Base-by-base conservation (phyloP, 2,329 filamentous ascomycete genomes). In the Ceratocystis albifundus region DNA sequence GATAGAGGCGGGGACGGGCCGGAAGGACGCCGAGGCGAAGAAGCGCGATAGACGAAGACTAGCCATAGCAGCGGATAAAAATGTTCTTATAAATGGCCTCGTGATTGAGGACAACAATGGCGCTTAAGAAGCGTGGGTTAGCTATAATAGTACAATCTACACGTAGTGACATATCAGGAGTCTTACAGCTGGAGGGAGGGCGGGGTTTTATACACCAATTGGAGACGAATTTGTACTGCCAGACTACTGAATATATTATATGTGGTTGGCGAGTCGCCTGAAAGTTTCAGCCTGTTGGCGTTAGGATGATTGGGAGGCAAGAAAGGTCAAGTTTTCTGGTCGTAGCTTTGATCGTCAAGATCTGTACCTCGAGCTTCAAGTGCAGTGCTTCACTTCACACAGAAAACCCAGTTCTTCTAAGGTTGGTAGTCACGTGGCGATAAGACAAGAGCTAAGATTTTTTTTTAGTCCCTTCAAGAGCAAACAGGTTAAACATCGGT, bases 41-140 rank as follows among this genome's bases (percentile, higher is more conserved):
- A 61, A 57, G n/a, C 64, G 64, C n/a, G 48, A 59, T 1, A 65
- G 48, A 25, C 66, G 62, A 30, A 68, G 44, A 28, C 53, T 32
- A 20, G 66, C 15, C 66, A 67, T 67, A 25, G n/a, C 17, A 7
- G 30, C 30, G 61, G 3, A 36, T 28, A 17, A 41, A 41, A 1
- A 41, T 12, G 36, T 15, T 12, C 10, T 41, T 46, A 28, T 30
- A 22, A 50, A 45, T 15, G 22, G 22, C 20, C 22, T 10, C 15
- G 2, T 48, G 8, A 32, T 8, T 44, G 32, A 22, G 32, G n/a
- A 25, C 22, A 10, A 17, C 30, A 44, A 25, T n/a, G 17, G 62
- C 22, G 6, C 44, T 45, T 48, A 32, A 6, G 8, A 63, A 28
- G 41, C 12, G n/a, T 7, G 17, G 4, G 45, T 50, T 32, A 63